Conservation (phyloP, 192 early-diverging fungal species). For the Coemansia sp. region DNA sequence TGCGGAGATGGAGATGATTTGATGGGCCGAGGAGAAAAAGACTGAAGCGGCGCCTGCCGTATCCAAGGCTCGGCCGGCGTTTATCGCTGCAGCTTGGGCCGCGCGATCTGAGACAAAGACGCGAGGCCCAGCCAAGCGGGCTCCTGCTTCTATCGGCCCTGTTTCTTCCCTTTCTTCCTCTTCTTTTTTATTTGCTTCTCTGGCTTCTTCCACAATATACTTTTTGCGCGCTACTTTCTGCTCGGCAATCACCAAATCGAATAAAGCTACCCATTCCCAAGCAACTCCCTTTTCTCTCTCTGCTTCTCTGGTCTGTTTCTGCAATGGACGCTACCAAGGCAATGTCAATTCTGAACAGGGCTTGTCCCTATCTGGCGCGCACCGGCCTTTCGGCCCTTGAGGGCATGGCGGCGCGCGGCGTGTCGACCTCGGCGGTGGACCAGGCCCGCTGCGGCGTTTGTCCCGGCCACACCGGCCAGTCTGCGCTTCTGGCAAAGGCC, state of each 20-base stretch:
- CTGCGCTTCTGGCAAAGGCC: conserved; percentile 53
- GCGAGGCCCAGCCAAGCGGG: background rate
- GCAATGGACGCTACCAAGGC: conserved; percentile 49
- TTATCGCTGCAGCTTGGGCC: background rate
- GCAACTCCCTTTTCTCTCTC: background rate
- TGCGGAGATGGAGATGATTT: background rate
- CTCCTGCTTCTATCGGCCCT: background rate
- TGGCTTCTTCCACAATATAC: background rate
- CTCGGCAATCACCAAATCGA: background rate
- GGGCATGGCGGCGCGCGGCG: conserved; percentile 24
- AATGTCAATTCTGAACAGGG: conserved; percentile 49
- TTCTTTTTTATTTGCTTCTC: background rate
- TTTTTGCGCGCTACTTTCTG: conserved; percentile 4
- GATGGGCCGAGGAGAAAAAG: too few relatives aligned
- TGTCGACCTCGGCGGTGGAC: conserved; percentile 43
- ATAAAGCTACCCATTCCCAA: background rate
- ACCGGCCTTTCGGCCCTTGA: conserved; percentile 43
- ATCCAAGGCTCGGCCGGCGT: background rate
- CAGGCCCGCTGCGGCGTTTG: conserved; percentile 49
- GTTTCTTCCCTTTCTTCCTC: background rate
- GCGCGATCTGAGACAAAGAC: conserved; percentile 1
- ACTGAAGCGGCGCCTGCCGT: too few relatives aligned
- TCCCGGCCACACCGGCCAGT: conserved; percentile 52
- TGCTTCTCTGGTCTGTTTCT: conserved; percentile 1
- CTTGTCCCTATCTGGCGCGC: conserved; percentile 53